These are phyloP conservation scores for Ormosia semicastrata DNA, from an alignment of 306 rosid species.

Conservation along the genomic window DNA sequence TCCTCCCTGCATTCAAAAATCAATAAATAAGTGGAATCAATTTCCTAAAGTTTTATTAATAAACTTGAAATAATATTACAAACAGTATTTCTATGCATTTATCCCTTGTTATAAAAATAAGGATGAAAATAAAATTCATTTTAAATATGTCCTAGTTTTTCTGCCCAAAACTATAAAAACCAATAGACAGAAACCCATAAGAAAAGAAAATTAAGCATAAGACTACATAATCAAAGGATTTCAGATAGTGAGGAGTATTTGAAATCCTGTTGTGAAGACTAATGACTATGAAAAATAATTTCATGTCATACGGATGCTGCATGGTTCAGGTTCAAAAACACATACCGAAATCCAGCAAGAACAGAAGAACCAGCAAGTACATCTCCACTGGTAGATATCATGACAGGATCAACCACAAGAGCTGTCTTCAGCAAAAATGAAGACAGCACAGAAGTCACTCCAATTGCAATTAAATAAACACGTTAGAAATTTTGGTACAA, in stretches of 20 bases:
- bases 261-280: not conserved
- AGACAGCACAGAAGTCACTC: constrained; percentile 31
- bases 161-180: not conserved
- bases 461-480: constrained; percentile 17
- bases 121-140: not conserved
- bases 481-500: not conserved
- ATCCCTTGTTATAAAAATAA: not conserved
- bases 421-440: constrained; percentile 62
- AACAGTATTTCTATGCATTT: not conserved
- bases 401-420: constrained; percentile 96
- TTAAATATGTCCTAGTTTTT: not conserved
- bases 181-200: not conserved
- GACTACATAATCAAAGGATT: not conserved
- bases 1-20: constrained; percentile 68
- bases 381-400: constrained; percentile 95
- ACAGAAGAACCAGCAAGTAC: constrained; percentile 70
- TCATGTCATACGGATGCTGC: not conserved
- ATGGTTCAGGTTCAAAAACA: constrained; percentile 10
- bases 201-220: not conserved
- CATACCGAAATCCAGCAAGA: constrained; percentile 71
- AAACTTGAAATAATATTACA: not conserved
- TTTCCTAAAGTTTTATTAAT: constrained; percentile 22
- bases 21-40: constrained; percentile 15
- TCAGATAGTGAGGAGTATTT: not conserved
- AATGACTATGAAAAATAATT: not conserved